Evolutionary conservation across 805 yeast species (phyloP), one percentile per base, ranked within the genome.

Genomic region (Vanderwaltozyma polyspora): DNA sequence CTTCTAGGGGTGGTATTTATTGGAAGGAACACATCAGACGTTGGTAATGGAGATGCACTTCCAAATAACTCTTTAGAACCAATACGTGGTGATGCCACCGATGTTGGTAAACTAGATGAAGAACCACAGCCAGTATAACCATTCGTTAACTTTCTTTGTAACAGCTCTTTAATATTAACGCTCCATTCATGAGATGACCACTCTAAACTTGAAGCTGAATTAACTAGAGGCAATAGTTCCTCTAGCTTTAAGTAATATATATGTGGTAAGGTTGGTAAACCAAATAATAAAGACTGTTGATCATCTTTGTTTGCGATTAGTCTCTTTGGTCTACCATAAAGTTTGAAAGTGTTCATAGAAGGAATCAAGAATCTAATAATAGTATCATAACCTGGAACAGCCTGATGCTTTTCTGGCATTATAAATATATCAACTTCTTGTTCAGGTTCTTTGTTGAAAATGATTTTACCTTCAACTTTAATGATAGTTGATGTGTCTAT

Each of bases 401-500:
- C 81, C 3, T 78, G 76, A 55, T 81, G 93, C 18, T 71, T 51
- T 35, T 70, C 74, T 3, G 93, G 91, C 66, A 81, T 74, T 35
- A 76, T 60, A 51, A 74, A 75, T 31, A 76, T 37, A 34, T 48
- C 57, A 2, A 52, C 43, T 4, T 72, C 76, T 41, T 69, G 69
- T 0, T 60, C 55, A 13, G 67, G 69, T 25, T 66, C 62, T 37
- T 65, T 64, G 35, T 70, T 70, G 43, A 79, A 79, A 35, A 66
- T 60, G 22, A 87, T 83, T 27, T 70, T 66, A 31, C 95, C 96
- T 52, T 87, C 95, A 35, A 89, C 57, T 53, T 91, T 91, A 52
- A 89, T 70, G 71, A 91, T 76, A 2, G 96, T 84, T 34, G 89
- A 76, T 40, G 76, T 76, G 59, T 89, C 94, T 42, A 91, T 81